A percentile compares a stretch with the other conserved stretches of the same genome.
phyloP scores from a whole-genome alignment of 495 filamentous ascomycete genomes.

The Neurospora sp. region DNA sequence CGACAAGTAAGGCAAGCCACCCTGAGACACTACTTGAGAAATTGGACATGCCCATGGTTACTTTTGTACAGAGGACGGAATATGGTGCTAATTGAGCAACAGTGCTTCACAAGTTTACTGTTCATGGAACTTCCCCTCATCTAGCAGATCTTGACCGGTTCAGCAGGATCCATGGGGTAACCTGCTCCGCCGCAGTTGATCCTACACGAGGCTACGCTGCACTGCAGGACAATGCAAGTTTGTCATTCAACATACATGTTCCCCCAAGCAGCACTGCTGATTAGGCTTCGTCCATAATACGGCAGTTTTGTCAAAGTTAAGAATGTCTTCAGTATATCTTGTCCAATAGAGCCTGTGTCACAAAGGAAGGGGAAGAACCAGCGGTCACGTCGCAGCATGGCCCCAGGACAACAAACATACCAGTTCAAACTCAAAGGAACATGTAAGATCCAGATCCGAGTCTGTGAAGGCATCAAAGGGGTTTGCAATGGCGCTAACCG shows the following conservation, averaged over 20 bases:
- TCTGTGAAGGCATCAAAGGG: not conserved
- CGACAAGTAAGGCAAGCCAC: not conserved
- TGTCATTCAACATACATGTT: not conserved
- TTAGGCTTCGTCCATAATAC: not conserved
- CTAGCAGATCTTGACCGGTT: not conserved
- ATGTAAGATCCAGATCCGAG: not conserved
- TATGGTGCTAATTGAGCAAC: not conserved
- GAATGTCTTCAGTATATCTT: not conserved
- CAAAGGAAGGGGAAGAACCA: not conserved
- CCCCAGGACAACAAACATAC: not conserved
- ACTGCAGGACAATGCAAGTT: not conserved
- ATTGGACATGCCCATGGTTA: not conserved
- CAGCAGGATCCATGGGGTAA: not conserved
- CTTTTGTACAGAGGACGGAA: not conserved
- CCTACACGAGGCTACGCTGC: not conserved
- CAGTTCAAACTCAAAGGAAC: not conserved
- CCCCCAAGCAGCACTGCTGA: not conserved
- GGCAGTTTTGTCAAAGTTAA: not conserved
- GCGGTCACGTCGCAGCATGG: not conserved
- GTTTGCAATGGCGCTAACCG: not conserved
- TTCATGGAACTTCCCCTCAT: not conserved
- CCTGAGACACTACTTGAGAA: not conserved
- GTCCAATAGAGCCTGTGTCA: not conserved
- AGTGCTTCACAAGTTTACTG: not conserved
- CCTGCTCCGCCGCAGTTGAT: not conserved